Base-by-base conservation (phyloP, 768 basidiomycete genomes). In the Pholiota conissans region DNA sequence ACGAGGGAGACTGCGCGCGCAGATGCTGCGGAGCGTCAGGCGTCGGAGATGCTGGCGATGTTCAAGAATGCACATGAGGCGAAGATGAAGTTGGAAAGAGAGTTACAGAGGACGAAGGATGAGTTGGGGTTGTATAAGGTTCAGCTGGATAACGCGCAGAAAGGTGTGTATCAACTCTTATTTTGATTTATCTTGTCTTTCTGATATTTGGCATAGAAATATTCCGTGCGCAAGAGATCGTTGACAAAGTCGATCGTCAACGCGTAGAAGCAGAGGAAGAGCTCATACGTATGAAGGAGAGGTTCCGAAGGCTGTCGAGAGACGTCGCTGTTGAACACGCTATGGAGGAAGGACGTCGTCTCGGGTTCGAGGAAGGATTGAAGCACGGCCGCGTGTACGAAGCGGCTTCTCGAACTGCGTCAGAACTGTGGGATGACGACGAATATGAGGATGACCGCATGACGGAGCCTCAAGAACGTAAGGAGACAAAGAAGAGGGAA, bases 111-210 rank as follows among this genome's bases (percentile, higher is more conserved):
- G 4, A 61, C 74, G 62, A 51, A 69, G 66, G 77, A 84, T 29
- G 86, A 88, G 59, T 64, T 86, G 46, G 70, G 73, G 48, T 52
- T 85, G 52, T 87, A 85, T 65, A 86, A 84, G 65, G 49, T 81
- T 1, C 83, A 86, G 73, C 69, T 86, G 26, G 80, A 83, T 16
- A 72, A 78, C 30, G 86, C 86, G 14, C 84, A 87, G 61, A 74
- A 73, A 67, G 77, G 77, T 79, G 20, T 18, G 61, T 45, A 18
- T 47, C n/a, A 13, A 52, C 40, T 29, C 42, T 48, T 42, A 16
- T 3, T 0, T 11, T 22, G 11, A n/a, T 30, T 16, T 27, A 13
- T 4, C 46, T 14, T 49, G 16, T 28, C 5, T 24, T 20, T 39
- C 42, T 28, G 0, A 57, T 28, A 6, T 32, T 5, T 2, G 4